Evolutionary conservation across 2,329 filamentous ascomycete species (phyloP), one percentile per base, ranked within the genome.

Genomic region (Knufia petricola): DNA sequence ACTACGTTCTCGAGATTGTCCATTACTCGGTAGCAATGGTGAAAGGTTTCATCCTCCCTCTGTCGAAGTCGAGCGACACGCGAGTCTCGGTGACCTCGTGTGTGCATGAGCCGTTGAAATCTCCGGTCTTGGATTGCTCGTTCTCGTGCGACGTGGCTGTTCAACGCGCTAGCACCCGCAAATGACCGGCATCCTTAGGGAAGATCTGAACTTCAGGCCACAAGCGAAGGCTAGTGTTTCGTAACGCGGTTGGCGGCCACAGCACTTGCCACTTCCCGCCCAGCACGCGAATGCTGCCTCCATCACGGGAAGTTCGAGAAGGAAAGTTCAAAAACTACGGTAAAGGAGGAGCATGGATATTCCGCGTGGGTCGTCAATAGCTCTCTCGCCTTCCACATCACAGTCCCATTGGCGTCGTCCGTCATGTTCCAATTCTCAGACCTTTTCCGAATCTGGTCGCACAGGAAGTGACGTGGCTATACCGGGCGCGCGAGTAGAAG

Each of bases 381-480:
- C 46, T 34, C 41, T 50, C 44, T 50, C 50, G 39, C 39, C 46
- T 44, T 47, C 48, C 48, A 50, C 34, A 51, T 45, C 44, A 46
- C 47, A 47, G 41, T 51, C 21, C 31, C 47, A 49, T 34, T 38
- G 38, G 38, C 48, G 47, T 42, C 50, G 39, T 63, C 58, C 53
- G 59, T 65, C 61, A 56, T 62, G 59, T 61, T 64, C 59, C 55
- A 60, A 52, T 56, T 62, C 59, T 54, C 64, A 64, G 58, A 64
- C 66, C 59, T 63, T 68, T 49, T 64, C 71, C 36, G 66, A 64
- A 49, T 59, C 67, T 52, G 63, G 63, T 43, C 60, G 68, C 40
- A 64, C 50, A 23, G 50, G 31, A 20, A 43, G 70, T 36, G 69
- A 70, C 53, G 78, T 84, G 77, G 70, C 79, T 52, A 83, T 85